Conservation (phyloP, 2,329 filamentous ascomycete species). For the Cephalotrichum gorgonifer region DNA sequence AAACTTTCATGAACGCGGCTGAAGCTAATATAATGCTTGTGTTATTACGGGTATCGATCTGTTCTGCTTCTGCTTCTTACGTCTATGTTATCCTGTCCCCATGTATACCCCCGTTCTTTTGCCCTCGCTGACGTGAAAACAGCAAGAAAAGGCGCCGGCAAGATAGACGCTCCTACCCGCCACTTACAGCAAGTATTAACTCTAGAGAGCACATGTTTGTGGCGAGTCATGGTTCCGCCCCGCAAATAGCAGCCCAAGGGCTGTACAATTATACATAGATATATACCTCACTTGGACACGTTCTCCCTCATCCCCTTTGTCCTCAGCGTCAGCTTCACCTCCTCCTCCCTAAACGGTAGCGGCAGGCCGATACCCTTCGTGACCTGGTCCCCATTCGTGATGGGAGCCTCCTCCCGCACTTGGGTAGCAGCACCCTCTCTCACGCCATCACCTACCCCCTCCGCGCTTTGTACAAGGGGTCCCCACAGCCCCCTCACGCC, state of each 20-base stretch:
- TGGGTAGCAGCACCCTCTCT: conserved; percentile 12
- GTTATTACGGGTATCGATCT: neutral
- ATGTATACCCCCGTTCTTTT: neutral
- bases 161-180: too few species aligned
- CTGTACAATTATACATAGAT: too few species aligned
- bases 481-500: conserved; percentile 42
- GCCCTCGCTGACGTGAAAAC: too few species aligned
- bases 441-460: conserved; percentile 13
- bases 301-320: conserved; percentile 42
- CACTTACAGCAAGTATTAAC: neutral
- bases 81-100: too few species aligned
- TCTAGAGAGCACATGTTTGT: too few species aligned
- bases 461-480: neutral
- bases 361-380: too few species aligned
- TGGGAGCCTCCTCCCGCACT: neutral
- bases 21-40: neutral
- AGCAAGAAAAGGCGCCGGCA: too few species aligned
- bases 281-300: conserved; percentile 8
- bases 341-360: conserved; percentile 36
- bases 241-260: too few species aligned
- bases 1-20: too few species aligned
- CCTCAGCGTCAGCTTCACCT: conserved; percentile 37
- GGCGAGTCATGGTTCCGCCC: too few species aligned
- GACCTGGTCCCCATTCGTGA: conserved; percentile 9
- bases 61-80: neutral